Base-by-base conservation (phyloP, 768 basidiomycete species). In the Boletales sp. region DNA sequence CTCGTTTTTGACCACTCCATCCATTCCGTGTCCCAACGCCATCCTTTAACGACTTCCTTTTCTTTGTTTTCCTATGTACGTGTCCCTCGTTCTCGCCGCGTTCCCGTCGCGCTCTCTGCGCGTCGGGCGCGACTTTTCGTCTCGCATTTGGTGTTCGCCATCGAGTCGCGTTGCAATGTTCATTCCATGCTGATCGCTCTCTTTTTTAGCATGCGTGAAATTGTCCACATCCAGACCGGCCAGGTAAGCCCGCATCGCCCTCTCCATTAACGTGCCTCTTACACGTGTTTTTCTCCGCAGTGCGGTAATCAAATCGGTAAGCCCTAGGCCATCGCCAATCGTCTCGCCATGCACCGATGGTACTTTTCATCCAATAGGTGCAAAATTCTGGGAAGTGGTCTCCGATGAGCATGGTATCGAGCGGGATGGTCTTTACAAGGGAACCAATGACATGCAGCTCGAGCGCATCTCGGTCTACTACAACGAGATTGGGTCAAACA, bases 271-370 rank as follows among this genome's bases (percentile, higher is more conserved):
- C 47, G 47, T 34, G 39, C 52, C 61, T 54, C 61, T 69, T 60
- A 61, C 69, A 50, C 48, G 56, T 59, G 50, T 56, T 58, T 63
- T 66, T 55, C 54, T 60, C 63, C 30, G 37, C 60, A 86, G 91
- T 98, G 95, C 71, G 95, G 95, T 81, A 98, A 98, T 90, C 94
- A 98, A 80, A 95, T 97, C 71, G 94, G 94, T 93, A 61, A 60
- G 84, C 66, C 57, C 63, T 59, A 52, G 55, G 51, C 63, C 59
- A 45, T 58, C 31, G 30, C 14, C 27, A 17, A 51, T 54, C 48
- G 43, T 11, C 34, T 18, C 50, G 36, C 43, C 53, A 50, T 56
- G 45, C 49, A 63, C 47, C 58, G 52, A 51, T 58, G 42, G 53
- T 46, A 40, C 57, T 40, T 57, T 51, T 50, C 24, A 24, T 45